Evolutionary conservation across 305 asterid genomes (phyloP).

Genomic region (Solanum hybrid): DNA sequence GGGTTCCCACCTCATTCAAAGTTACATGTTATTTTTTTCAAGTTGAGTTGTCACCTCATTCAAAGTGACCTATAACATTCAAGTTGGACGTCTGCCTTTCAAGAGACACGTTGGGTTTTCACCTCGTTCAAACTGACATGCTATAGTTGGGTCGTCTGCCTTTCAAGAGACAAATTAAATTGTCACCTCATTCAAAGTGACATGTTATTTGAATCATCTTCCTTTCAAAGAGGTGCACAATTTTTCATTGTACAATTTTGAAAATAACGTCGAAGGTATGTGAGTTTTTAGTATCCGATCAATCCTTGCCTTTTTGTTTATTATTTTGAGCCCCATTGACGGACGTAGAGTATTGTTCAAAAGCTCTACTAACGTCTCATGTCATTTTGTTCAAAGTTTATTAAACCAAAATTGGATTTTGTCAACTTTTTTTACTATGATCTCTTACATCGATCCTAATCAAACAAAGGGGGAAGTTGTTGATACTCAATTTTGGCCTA

Average conservation of each 20-base stretch:
- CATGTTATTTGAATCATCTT: neutral
- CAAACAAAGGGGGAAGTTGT: neutral
- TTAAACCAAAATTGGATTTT: neutral
- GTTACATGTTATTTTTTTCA: neutral
- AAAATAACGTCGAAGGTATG: neutral
- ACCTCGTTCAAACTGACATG: neutral
- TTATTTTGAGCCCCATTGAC: neutral
- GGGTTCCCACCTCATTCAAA: neutral
- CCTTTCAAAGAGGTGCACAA: neutral
- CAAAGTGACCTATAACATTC: neutral
- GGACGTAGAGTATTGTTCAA: too few species aligned
- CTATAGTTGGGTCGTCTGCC: neutral
- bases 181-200: neutral
- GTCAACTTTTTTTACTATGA: neutral
- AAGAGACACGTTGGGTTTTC: neutral
- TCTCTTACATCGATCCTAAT: neutral
- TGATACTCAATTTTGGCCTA: neutral
- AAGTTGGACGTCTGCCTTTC: neutral
- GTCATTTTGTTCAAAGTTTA: neutral
- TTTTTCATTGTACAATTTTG: neutral
- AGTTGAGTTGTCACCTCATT: neutral
- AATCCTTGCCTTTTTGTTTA: neutral
- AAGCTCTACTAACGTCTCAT: neutral
- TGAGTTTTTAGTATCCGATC: neutral
- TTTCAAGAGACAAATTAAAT: neutral